phyloP scores from a whole-genome alignment of 352 stramenopile species.

The Phytophthora pini region DNA sequence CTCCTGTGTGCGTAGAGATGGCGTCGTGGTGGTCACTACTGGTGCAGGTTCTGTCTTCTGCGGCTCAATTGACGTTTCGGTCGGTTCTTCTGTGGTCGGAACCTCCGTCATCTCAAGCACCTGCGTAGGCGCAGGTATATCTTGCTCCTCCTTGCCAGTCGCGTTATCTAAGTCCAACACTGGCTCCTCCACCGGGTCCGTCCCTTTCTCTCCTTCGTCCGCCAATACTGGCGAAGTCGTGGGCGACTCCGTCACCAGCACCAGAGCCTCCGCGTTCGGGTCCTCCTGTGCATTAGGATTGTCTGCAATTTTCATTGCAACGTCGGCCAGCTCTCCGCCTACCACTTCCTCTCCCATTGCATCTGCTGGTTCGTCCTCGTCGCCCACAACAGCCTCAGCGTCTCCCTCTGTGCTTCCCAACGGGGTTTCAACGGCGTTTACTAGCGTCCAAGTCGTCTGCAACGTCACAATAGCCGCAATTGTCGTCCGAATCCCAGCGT shows the following conservation, averaged over 20 bases:
- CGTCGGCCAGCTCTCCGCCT: constrained; percentile 1
- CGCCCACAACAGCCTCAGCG: constrained; percentile 3
- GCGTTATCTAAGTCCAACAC: constrained; percentile 8
- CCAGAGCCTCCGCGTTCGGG: constrained; percentile 6
- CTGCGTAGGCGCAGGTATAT: constrained; percentile 3
- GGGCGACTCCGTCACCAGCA: constrained; percentile 8
- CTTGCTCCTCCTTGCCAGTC: constrained; percentile 10
- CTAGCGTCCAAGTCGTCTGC: constrained; percentile 15
- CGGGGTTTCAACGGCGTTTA: not conserved
- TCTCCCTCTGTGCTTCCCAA: constrained; percentile 8
- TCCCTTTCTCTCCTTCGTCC: not conserved
- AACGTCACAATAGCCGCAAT: constrained; percentile 1
- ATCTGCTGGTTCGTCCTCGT: constrained; percentile 12
- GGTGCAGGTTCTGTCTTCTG: constrained; percentile 13
- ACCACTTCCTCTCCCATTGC: constrained; percentile 19
- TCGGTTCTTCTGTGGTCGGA: constrained; percentile 3
- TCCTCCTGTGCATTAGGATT: not conserved
- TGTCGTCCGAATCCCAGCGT: constrained; percentile 2
- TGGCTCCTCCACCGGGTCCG: constrained; percentile 9
- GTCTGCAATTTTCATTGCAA: not conserved
- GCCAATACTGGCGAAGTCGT: not conserved
- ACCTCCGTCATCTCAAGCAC: not conserved
- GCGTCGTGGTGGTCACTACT: constrained; percentile 32
- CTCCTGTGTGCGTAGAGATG: constrained; percentile 41
- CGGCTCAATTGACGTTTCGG: constrained; percentile 3